phyloP scores from a whole-genome alignment of 2,329 filamentous ascomycete genomes.

The Chaetomium sp. region DNA sequence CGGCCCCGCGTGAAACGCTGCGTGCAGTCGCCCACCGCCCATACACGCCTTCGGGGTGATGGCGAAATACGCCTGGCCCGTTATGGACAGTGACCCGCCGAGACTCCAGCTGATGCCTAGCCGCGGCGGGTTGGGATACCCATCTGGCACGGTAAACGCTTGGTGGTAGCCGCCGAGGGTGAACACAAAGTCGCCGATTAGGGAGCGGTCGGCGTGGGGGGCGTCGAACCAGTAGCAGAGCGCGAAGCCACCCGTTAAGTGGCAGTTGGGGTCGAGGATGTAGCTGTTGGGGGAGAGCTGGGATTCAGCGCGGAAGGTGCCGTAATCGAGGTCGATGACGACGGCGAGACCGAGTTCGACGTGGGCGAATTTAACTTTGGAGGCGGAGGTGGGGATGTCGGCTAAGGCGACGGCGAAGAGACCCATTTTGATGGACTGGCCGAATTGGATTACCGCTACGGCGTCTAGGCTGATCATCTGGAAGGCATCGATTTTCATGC shows the following conservation, averaged over 20 bases:
- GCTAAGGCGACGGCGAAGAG: not conserved
- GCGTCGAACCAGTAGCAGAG: conserved; percentile 20
- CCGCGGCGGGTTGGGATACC: conserved; percentile 34
- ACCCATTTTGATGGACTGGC: conserved; percentile 28
- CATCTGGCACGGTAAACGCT: conserved; percentile 28
- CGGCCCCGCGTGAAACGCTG: not conserved
- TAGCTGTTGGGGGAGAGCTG: not conserved
- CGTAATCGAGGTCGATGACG: conserved; percentile 29
- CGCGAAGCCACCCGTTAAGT: conserved; percentile 37
- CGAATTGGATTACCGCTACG: not conserved
- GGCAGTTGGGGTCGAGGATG: conserved; percentile 34
- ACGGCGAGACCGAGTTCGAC: conserved; percentile 25
- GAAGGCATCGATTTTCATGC: not conserved
- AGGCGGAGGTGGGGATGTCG: not conserved
- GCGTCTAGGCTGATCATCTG: not conserved
- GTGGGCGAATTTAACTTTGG: not conserved
- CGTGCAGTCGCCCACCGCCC: conserved; percentile 27
- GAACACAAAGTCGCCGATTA: conserved; percentile 38
- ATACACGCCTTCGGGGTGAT: conserved; percentile 40
- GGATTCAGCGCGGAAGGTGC: conserved; percentile 32
- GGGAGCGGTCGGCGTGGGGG: not conserved
- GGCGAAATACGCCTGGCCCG: conserved; percentile 39
- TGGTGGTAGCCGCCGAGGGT: conserved; percentile 41
- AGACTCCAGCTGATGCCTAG: conserved; percentile 34
- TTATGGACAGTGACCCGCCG: conserved; percentile 28